These are phyloP conservation scores for Rubia tinctorum DNA, from an alignment of 305 asterid genomes.

Conservation along the genomic window DNA sequence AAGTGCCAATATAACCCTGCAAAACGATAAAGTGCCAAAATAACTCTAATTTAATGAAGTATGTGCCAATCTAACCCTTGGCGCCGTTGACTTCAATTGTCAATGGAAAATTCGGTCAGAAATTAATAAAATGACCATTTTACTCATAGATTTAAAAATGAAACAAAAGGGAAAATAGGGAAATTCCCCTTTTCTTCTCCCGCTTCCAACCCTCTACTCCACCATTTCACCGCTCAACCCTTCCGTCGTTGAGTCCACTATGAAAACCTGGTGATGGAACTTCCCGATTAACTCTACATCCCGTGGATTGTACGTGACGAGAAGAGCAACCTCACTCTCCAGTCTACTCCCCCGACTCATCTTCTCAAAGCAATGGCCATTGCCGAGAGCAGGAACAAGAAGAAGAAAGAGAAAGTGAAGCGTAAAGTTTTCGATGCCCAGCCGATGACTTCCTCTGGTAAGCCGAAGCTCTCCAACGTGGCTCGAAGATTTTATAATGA, in stretches of 20 bases:
- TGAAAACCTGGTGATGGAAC: conserved; percentile 25
- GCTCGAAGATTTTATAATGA: conserved; percentile 93
- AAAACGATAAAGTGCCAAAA: too few species aligned
- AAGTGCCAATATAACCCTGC: too few species aligned
- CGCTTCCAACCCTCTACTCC: too few species aligned
- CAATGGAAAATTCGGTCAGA: too few species aligned
- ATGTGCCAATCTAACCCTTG: too few species aligned
- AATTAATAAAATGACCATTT: too few species aligned
- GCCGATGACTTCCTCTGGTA: conserved; percentile 26
- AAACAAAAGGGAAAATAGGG: too few species aligned
- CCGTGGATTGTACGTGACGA: conserved; percentile 76
- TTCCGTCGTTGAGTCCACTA: not conserved
- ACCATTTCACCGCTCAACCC: too few species aligned
- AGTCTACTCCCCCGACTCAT: conserved; percentile 47
- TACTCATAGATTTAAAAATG: too few species aligned
- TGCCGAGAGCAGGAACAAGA: conserved; percentile 34
- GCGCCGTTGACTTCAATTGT: too few species aligned
- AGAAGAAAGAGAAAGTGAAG: conserved; percentile 40
- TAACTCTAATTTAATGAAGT: too few species aligned
- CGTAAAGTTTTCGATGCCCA: conserved; percentile 31
- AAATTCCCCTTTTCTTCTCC: too few species aligned
- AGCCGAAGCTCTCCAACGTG: conserved; percentile 86
- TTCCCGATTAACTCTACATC: conserved; percentile 40
- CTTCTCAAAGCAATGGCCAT: conserved; percentile 47
- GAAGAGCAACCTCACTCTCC: conserved; percentile 51